Conservation (phyloP, 371 early-diverging fungal species). For the Cokeromyces recurvatus region DNA sequence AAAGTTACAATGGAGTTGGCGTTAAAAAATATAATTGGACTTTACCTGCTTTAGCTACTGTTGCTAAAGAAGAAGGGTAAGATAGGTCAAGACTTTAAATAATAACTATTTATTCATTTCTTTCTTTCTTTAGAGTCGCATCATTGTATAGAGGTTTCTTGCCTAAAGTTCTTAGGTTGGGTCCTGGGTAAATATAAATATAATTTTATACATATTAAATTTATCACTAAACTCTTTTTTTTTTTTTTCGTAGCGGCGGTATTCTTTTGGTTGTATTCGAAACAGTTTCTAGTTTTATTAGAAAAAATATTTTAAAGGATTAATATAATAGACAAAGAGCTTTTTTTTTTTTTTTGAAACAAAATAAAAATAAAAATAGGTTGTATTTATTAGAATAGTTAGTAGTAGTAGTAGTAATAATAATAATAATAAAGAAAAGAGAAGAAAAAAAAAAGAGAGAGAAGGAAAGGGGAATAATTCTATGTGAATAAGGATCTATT, state of each 20-base stretch:
- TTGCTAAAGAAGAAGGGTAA: conserved; percentile 90
- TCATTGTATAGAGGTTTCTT: conserved; percentile 96
- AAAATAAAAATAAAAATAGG: too few species aligned
- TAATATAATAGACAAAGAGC: too few species aligned
- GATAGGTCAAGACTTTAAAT: background rate
- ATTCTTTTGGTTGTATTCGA: conserved; percentile 94
- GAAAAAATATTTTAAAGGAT: conserved; percentile 61
- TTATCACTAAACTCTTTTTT: conserved; percentile 12
- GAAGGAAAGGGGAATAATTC: too few species aligned
- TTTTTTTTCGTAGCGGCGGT: conserved; percentile 50
- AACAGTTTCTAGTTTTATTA: conserved; percentile 80
- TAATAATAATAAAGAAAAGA: too few species aligned
- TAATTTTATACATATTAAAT: background rate
- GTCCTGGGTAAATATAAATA: conserved; percentile 71
- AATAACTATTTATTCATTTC: background rate
- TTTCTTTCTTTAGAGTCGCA: conserved; percentile 50
- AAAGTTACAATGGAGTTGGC: conserved; percentile 69
- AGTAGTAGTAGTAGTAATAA: too few species aligned
- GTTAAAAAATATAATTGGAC: conserved; percentile 86
- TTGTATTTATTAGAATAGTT: too few species aligned
- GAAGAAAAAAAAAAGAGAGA: too few species aligned
- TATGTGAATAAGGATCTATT: too few species aligned
- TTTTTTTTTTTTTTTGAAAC: too few species aligned
- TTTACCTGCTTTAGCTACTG: conserved; percentile 76
- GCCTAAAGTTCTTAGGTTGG: conserved; percentile 95